These are phyloP conservation scores for Candida vaughaniae DNA, from an alignment of 805 yeast genomes.

Conservation along the genomic window DNA sequence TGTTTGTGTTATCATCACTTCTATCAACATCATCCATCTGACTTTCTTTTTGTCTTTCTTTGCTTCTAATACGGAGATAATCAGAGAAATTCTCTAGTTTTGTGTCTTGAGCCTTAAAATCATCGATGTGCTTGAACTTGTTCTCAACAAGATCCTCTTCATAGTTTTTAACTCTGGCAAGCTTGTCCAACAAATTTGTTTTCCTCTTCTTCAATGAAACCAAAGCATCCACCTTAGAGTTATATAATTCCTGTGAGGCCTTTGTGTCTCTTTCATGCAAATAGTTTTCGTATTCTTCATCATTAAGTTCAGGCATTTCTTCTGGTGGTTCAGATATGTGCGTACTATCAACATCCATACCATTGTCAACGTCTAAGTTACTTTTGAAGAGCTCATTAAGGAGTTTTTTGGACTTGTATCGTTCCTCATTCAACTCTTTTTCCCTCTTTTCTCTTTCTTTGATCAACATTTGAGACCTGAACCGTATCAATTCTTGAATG, in stretches of 20 bases:
- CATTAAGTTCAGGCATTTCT: slow-evolving; percentile 23
- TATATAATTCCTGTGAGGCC: slow-evolving; percentile 21
- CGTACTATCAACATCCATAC: neutral
- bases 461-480: slow-evolving; percentile 53
- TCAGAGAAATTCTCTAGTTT: slow-evolving; percentile 33
- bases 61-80: slow-evolving; percentile 40
- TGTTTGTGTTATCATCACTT: slow-evolving; percentile 9
- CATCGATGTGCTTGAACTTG: slow-evolving; percentile 34
- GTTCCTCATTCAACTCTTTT: slow-evolving; percentile 47
- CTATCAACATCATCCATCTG: slow-evolving; percentile 41
- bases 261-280: slow-evolving; percentile 20
- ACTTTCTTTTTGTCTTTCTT: slow-evolving; percentile 41
- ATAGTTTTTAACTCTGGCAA: slow-evolving; percentile 27
- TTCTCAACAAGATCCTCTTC: slow-evolving; percentile 38
- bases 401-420: slow-evolving; percentile 47
- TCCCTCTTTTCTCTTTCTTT: slow-evolving; percentile 53
- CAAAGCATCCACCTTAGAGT: slow-evolving; percentile 14
- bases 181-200: slow-evolving; percentile 18
- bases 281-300: slow-evolving; percentile 26
- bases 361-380: neutral
- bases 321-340: slow-evolving; percentile 1
- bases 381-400: slow-evolving; percentile 26
- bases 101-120: slow-evolving; percentile 12
- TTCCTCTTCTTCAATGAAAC: slow-evolving; percentile 19
- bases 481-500: slow-evolving; percentile 52